Evolutionary conservation across 1,284 basidiomycete genomes (phyloP), one percentile per base, ranked within the genome.

Genomic region (Earliella scabrosa): DNA sequence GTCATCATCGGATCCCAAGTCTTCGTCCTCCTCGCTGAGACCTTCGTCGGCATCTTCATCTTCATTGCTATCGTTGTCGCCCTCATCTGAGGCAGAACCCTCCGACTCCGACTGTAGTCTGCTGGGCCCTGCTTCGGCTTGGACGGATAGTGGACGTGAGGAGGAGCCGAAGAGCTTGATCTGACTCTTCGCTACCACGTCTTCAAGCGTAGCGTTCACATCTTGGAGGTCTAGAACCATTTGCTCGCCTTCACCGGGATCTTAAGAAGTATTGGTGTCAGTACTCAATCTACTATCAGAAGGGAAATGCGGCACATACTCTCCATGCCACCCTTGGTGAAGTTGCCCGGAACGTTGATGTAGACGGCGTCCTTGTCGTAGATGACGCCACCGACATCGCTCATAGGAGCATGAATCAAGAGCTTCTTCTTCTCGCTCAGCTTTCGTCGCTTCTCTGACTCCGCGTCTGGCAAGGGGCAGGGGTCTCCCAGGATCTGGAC

Each of bases 351-450:
- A 3, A 98, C 96, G 68, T 98, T 98, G 65, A 99, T 92, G 80
- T 94, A 99, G 2, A 99, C 96, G 0, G 96, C 95, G 68, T 99
- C 97, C 73, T 98, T 98, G 78, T 99, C 97, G 69, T 97, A 98
- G 77, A 94, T 88, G 58, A 99, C 87, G 8, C 97, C 97, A 20
- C 97, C 97, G 2, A 98, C 91, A 68, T 98, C 97, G 71, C 93
- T 97, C 97, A 99, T 98, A 1, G 97, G 97, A 7, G 97, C 97
- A 73, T 99, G 95, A 7, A 98, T 88, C 4, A 98, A 77, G 26
- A 92, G 69, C 71, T 94, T 97, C 71, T 92, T 93, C 80, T 97
- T 97, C 73, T 99, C 97, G 64, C 92, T 96, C 70, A 99, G 79
- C 72, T 93, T 95, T 50, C 97, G 76, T 58, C 93, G 77, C 76